Conservation (phyloP, 805 yeast species). For the Naumovozyma dairenensis region DNA sequence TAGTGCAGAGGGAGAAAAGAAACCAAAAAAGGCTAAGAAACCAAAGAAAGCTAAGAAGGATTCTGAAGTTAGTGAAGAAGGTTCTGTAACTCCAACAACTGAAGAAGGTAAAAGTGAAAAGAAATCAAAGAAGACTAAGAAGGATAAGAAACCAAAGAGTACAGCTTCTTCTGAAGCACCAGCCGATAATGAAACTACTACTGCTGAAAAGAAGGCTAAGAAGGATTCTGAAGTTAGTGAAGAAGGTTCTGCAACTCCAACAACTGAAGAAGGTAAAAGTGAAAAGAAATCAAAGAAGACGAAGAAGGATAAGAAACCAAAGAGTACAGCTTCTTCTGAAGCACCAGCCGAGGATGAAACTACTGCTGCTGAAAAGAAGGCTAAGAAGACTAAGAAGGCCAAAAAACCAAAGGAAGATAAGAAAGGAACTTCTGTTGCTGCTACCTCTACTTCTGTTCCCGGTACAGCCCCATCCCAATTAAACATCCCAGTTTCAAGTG, state of each 20-base stretch:
- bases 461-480: not conserved
- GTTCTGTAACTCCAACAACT: not conserved
- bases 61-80: not conserved
- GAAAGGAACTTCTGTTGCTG: not conserved
- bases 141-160: not conserved
- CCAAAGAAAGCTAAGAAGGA: not conserved
- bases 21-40: constrained; percentile 1
- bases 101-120: constrained; percentile 1
- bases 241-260: not conserved
- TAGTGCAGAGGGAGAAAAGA: not conserved
- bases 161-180: not conserved
- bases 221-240: not conserved
- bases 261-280: not conserved
- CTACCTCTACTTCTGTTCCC: not conserved
- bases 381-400: constrained; percentile 2
- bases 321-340: not conserved
- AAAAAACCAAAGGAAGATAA: constrained; percentile 1
- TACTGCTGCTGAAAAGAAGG: constrained; percentile 1
- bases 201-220: not conserved
- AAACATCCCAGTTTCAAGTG: constrained; percentile 2
- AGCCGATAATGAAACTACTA: not conserved
- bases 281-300: constrained; percentile 4
- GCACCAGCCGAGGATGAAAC: not conserved
- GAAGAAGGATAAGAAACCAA: constrained; percentile 3
- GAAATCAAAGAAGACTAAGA: constrained; percentile 2